phyloP scores from a whole-genome alignment of 805 yeast genomes.

The Yarrowia sp. region DNA sequence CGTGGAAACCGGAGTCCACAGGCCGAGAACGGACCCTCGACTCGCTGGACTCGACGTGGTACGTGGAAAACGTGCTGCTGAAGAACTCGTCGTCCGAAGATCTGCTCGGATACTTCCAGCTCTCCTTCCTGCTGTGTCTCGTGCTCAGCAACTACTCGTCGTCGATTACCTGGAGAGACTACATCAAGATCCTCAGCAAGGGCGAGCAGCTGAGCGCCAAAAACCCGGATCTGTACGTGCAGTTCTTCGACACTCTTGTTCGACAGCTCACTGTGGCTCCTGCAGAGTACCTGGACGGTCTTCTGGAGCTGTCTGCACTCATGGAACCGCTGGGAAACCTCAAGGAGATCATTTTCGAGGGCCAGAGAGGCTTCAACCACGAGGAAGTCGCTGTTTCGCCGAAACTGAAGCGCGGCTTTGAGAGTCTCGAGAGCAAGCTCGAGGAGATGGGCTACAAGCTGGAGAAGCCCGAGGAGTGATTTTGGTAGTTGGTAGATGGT shows the following conservation, averaged over 20 bases:
- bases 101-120: slow-evolving; percentile 54
- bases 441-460: neutral
- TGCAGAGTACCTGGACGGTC: slow-evolving; percentile 45
- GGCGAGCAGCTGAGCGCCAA: slow-evolving; percentile 38
- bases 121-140: slow-evolving; percentile 49
- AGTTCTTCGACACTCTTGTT: slow-evolving; percentile 40
- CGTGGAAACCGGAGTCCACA: slow-evolving; percentile 41
- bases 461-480: neutral
- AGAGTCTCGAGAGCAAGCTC: neutral
- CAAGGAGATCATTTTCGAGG: slow-evolving; percentile 8
- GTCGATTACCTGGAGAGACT: slow-evolving; percentile 59
- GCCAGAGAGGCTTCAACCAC: slow-evolving; percentile 14
- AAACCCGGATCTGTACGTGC: slow-evolving; percentile 36
- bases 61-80: slow-evolving; percentile 43
- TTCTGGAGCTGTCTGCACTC: slow-evolving; percentile 35
- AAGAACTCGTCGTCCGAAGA: slow-evolving; percentile 35
- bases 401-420: neutral
- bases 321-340: slow-evolving; percentile 30
- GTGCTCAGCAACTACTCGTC: slow-evolving; percentile 63
- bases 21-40: slow-evolving; percentile 49
- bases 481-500: neutral
- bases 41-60: slow-evolving; percentile 62
- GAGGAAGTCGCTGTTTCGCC: neutral
- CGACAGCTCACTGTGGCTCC: slow-evolving; percentile 46
- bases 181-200: slow-evolving; percentile 47